These are phyloP conservation scores for Fraxinus angustifolia DNA, from an alignment of 305 asterid genomes.

Conservation along the genomic window DNA sequence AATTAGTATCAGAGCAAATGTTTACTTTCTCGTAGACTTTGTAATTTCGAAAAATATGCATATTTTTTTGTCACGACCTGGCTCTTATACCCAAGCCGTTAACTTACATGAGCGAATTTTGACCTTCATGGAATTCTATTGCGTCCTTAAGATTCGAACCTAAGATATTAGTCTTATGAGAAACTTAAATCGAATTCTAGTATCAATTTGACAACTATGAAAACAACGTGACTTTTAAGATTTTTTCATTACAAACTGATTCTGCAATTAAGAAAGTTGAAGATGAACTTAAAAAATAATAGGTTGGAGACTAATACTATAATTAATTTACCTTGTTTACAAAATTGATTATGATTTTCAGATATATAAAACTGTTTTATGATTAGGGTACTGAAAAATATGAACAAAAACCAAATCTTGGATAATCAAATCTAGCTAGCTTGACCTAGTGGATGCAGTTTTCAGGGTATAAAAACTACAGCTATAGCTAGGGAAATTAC, in stretches of 20 bases:
- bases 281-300: not conserved
- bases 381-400: conserved; percentile 37
- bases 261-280: not conserved
- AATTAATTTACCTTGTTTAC: not conserved
- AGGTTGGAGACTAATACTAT: not conserved
- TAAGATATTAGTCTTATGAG: not conserved
- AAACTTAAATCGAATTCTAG: not conserved
- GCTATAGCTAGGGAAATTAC: not conserved
- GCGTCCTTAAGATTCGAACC: not conserved
- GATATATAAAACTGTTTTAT: conserved; percentile 7
- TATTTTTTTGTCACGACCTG: not conserved
- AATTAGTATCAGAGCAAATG: not conserved
- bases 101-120: not conserved
- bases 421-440: conserved; percentile 9
- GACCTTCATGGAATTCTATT: not conserved
- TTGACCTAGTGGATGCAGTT: conserved; percentile 17
- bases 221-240: not conserved
- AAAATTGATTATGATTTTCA: not conserved
- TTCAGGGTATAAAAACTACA: not conserved
- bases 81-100: not conserved
- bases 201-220: not conserved
- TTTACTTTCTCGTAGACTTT: not conserved
- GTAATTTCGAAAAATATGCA: too few species aligned
- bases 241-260: not conserved
- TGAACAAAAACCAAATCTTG: conserved; percentile 25